Conservation (phyloP, 192 early-diverging fungal species). For the Rhizophlyctis rosea region DNA sequence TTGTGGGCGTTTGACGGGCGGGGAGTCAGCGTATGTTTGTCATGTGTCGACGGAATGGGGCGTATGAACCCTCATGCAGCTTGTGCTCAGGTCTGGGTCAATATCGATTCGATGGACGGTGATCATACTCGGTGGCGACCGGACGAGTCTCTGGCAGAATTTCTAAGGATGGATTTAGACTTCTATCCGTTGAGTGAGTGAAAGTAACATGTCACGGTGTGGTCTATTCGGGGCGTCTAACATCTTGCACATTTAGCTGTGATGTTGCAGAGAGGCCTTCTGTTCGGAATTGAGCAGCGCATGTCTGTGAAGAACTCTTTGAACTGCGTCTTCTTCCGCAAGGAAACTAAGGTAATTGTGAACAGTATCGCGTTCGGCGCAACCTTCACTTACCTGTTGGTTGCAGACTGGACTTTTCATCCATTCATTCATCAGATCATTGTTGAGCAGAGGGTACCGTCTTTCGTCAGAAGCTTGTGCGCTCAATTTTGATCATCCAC, state of each 20-base stretch:
- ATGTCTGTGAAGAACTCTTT: conserved; percentile 52
- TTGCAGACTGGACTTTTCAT: conserved; percentile 80
- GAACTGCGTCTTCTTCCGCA: conserved; percentile 60
- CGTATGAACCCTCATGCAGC: neutral
- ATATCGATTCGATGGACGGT: conserved; percentile 4
- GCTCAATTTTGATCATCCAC: no score
- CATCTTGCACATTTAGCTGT: conserved; percentile 53
- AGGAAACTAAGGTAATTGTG: conserved; percentile 57
- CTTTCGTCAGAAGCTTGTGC: no score
- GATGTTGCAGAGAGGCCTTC: conserved; percentile 64
- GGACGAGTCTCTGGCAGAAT: conserved; percentile 14
- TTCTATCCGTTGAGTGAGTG: conserved; percentile 75
- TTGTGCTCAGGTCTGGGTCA: conserved; percentile 22
- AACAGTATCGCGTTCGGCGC: neutral
- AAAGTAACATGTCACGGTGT: no score
- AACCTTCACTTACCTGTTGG: no score
- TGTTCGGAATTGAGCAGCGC: conserved; percentile 73
- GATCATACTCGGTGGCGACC: conserved; percentile 6
- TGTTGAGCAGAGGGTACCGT: conserved; percentile 49
- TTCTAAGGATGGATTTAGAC: conserved; percentile 60
- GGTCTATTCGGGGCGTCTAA: no score
- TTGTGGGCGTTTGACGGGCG: conserved; percentile 70
- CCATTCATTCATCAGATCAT: conserved; percentile 61
- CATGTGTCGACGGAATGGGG: neutral
- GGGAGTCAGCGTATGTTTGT: conserved; percentile 57